These are phyloP conservation scores for Arxiozyma slooffiae DNA, from an alignment of 1,139 yeast genomes.

Conservation along the genomic window DNA sequence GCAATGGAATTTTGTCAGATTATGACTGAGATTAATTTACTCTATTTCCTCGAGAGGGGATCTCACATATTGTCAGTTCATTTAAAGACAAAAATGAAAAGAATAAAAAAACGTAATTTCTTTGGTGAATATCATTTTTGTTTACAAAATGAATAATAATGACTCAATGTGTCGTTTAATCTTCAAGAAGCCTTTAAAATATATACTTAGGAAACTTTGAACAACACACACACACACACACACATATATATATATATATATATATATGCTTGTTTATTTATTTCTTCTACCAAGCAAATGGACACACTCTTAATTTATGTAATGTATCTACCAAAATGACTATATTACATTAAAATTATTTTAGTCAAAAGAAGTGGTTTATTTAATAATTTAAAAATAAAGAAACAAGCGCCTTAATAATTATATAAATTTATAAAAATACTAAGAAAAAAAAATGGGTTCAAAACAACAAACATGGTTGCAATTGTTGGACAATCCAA, in stretches of 20 bases:
- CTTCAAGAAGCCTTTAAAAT: not conserved
- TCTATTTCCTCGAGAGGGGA: not conserved
- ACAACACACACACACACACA: too few relatives aligned
- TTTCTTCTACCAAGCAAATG: not conserved
- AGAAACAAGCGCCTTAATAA: not conserved
- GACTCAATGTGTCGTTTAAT: not conserved
- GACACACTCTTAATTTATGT: too few relatives aligned
- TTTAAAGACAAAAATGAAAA: not conserved
- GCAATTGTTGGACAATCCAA: slow-evolving; percentile 62
- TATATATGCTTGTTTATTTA: not conserved
- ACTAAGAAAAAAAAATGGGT: slow-evolving; percentile 1
- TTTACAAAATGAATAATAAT: not conserved
- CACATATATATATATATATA: too few relatives aligned
- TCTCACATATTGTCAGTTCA: not conserved
- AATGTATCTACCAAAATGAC: not conserved
- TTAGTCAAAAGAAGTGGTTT: too few relatives aligned
- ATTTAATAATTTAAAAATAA: too few relatives aligned
- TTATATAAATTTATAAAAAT: too few relatives aligned
- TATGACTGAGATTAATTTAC: not conserved
- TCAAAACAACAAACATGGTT: slow-evolving; percentile 40
- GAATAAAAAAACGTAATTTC: not conserved
- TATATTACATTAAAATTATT: too few relatives aligned
- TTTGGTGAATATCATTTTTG: not conserved
- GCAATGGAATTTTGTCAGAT: not conserved
- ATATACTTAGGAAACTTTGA: not conserved